Conservation (phyloP, 768 basidiomycete species). For the Tephrocybe sp. region DNA sequence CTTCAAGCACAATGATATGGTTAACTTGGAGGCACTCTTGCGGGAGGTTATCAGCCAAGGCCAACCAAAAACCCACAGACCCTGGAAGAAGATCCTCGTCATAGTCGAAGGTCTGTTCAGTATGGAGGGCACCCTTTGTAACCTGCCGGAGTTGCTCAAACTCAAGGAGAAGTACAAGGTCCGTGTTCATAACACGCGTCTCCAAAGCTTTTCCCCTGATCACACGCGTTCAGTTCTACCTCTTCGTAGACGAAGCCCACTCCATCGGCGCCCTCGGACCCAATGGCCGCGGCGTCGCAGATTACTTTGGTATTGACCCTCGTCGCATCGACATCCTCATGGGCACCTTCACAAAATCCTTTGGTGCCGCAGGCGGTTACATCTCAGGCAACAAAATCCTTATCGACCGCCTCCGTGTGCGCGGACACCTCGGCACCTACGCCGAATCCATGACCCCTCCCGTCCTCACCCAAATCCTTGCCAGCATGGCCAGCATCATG, state of each 20-base stretch:
- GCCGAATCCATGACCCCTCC: constrained; percentile 91
- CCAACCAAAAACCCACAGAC: constrained; percentile 96
- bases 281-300: constrained; percentile 90
- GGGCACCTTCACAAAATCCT: constrained; percentile 98
- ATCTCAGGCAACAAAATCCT: constrained; percentile 81
- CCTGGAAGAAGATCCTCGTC: constrained; percentile 97
- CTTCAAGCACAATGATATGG: constrained; percentile 98
- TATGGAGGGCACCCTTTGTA: constrained; percentile 96
- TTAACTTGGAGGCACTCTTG: constrained; percentile 73
- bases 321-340: constrained; percentile 87
- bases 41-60: constrained; percentile 95
- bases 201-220: constrained; percentile 16
- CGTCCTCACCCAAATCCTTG: constrained; percentile 86
- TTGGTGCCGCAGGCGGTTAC: constrained; percentile 94
- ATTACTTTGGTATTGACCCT: constrained; percentile 90
- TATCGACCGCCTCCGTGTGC: constrained; percentile 79
- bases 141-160: constrained; percentile 80
- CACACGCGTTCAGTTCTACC: constrained; percentile 68
- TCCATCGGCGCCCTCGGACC: constrained; percentile 96
- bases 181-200: too few species aligned
- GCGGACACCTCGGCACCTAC: constrained; percentile 81
- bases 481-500: constrained; percentile 98
- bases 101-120: constrained; percentile 96
- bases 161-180: constrained; percentile 97
- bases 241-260: constrained; percentile 97